Percentiles rank a stretch among this genome's conserved stretches.
phyloP scores from a whole-genome alignment of 192 early-diverging fungal species.

The Piromyces sp. region DNA sequence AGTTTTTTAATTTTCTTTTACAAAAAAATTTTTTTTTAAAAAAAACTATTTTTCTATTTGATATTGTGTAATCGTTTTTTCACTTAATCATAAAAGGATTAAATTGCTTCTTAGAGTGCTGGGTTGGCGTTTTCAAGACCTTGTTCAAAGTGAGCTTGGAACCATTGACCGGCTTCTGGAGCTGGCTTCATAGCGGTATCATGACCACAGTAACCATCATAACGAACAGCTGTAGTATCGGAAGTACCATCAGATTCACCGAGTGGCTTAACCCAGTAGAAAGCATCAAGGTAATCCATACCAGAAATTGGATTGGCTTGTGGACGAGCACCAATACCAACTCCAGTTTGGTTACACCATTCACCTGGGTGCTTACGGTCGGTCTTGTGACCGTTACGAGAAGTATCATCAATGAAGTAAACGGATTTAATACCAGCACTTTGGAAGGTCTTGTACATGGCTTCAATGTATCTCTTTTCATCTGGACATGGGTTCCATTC shows the following conservation, averaged over 20 bases:
- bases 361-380: slow-evolving; percentile 12
- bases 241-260: slow-evolving; percentile 23
- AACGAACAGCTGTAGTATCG: background rate
- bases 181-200: slow-evolving; percentile 12
- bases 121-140: slow-evolving; percentile 28
- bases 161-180: slow-evolving; percentile 24
- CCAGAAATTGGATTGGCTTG: background rate
- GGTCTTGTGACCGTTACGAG: slow-evolving; percentile 6
- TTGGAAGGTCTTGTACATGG: slow-evolving; percentile 1
- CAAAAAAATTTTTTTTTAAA: no score
- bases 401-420: slow-evolving; percentile 12
- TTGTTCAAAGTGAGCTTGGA: slow-evolving; percentile 16
- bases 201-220: background rate
- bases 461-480: slow-evolving; percentile 7
- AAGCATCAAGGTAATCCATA: slow-evolving; percentile 17
- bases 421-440: slow-evolving; percentile 6
- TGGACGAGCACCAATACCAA: slow-evolving; percentile 9
- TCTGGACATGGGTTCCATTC: slow-evolving; percentile 16
- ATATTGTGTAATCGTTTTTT: background rate
- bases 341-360: slow-evolving; percentile 17
- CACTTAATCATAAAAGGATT: background rate
- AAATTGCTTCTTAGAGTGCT: background rate
- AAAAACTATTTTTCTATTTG: no score
- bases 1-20: no score
- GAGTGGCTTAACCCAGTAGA: slow-evolving; percentile 24